Conservation (phyloP, 345 rosid genomes). For the Sonneratia caseolaris region DNA sequence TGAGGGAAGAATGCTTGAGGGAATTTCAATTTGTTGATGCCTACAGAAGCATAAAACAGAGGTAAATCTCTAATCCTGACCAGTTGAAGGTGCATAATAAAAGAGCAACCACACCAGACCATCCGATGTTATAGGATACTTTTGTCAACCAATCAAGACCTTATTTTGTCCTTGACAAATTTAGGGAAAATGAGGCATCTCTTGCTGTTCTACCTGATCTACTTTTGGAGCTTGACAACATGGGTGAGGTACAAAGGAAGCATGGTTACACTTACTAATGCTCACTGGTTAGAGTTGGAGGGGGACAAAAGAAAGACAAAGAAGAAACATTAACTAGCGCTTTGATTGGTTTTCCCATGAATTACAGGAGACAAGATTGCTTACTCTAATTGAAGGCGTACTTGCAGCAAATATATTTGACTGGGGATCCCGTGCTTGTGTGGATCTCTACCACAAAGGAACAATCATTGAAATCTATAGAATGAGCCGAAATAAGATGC, state of each 20-base stretch:
- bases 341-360: constrained; percentile 2
- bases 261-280: background rate
- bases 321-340: background rate
- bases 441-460: constrained; percentile 95
- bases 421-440: constrained; percentile 99
- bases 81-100: background rate
- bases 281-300: background rate
- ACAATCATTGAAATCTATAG: constrained; percentile 96
- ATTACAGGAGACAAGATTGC: constrained; percentile 81
- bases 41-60: constrained; percentile 91
- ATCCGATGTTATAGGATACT: background rate
- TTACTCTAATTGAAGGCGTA: constrained; percentile 86
- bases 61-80: constrained; percentile 31
- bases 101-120: background rate
- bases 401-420: constrained; percentile 98
- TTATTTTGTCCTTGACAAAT: constrained; percentile 11
- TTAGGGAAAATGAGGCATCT: constrained; percentile 98
- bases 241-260: constrained; percentile 59
- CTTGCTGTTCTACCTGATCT: constrained; percentile 94
- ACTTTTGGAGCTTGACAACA: constrained; percentile 67
- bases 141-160: background rate
- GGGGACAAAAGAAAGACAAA: no score
- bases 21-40: constrained; percentile 94
- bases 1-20: constrained; percentile 95
- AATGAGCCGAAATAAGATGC: constrained; percentile 99